Conservation (phyloP, 768 basidiomycete genomes). For the Lentinula raphanica region DNA sequence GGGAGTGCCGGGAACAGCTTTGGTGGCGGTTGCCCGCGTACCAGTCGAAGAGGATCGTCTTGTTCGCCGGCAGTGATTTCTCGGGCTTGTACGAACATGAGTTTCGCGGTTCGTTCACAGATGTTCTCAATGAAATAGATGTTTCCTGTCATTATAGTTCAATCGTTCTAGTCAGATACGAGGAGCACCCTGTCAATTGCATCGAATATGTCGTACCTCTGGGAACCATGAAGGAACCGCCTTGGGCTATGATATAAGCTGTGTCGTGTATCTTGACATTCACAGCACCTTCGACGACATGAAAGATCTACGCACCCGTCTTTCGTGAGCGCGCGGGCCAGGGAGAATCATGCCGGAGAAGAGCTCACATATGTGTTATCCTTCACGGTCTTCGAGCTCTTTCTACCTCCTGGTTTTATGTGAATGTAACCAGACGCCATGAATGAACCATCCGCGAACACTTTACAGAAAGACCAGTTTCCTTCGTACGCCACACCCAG, state of each 20-base stretch:
- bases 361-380: constrained; percentile 87
- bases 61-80: constrained; percentile 31
- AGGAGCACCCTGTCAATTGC: background rate
- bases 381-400: constrained; percentile 66
- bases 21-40: constrained; percentile 4
- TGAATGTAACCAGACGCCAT: constrained; percentile 65
- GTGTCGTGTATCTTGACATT: constrained; percentile 80
- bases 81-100: constrained; percentile 71
- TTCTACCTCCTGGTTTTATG: constrained; percentile 52
- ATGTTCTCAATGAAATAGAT: constrained; percentile 66
- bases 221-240: constrained; percentile 87
- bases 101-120: constrained; percentile 46
- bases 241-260: constrained; percentile 70
- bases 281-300: constrained; percentile 84
- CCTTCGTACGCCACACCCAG: constrained; percentile 39
- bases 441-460: constrained; percentile 69
- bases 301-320: constrained; percentile 39
- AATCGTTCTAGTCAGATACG: background rate
- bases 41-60: constrained; percentile 11
- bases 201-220: constrained; percentile 50
- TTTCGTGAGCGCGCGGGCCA: background rate
- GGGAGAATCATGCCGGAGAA: constrained; percentile 14
- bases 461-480: constrained; percentile 64
- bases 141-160: constrained; percentile 56
- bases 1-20: constrained; percentile 1